Percentiles rank a stretch among this genome's conserved stretches.
Evolutionary conservation across 2,329 filamentous ascomycete genomes (phyloP).

Genomic region (Alternaria gaisen): DNA sequence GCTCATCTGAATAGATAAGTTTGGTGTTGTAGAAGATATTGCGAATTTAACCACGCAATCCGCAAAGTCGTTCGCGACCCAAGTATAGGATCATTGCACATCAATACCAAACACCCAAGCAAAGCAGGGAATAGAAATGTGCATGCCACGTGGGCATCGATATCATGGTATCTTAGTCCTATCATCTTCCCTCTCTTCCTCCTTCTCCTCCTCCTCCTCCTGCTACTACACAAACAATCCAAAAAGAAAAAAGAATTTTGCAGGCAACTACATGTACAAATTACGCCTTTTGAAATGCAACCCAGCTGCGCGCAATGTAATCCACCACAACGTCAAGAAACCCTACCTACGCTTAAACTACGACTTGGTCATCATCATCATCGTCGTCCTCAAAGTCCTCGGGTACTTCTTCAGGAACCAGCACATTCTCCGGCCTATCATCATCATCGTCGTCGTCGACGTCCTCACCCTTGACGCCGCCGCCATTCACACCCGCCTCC

Average conservation of each 20-base stretch:
- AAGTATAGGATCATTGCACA: no score
- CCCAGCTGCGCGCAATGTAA: no score
- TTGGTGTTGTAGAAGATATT: no score
- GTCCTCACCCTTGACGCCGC: constrained; percentile 28
- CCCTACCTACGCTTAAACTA: neutral
- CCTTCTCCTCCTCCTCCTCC: neutral
- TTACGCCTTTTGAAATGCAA: neutral
- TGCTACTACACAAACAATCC: neutral
- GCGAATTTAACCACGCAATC: no score
- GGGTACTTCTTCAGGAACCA: constrained; percentile 23
- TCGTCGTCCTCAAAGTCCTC: constrained; percentile 13
- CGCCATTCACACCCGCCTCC: constrained; percentile 42
- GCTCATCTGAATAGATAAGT: no score
- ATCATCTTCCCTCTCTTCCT: rapidly evolving
- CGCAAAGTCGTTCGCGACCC: no score
- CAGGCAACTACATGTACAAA: neutral
- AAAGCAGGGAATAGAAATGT: no score
- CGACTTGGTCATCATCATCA: constrained; percentile 3
- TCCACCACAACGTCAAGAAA: neutral
- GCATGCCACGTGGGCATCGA: no score
- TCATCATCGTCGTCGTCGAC: constrained; percentile 38
- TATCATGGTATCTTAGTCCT: neutral
- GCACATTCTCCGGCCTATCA: constrained; percentile 44
- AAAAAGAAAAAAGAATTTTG: neutral
- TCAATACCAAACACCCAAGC: no score